Base-by-base conservation (phyloP, 1,139 yeast genomes). In the Pichia sp. region DNA sequence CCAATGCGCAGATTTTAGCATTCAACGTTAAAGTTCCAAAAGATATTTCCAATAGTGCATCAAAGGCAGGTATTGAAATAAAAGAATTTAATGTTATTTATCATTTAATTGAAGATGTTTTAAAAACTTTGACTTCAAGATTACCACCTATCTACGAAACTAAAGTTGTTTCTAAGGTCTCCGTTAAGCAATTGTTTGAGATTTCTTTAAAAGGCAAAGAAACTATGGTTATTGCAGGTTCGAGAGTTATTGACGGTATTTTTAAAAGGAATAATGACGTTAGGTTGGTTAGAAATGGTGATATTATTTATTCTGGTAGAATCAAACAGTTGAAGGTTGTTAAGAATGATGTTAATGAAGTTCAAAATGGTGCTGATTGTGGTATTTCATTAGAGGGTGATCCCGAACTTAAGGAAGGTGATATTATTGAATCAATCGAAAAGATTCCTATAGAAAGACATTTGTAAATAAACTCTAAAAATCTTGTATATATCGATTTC, bases 331-430 rank as follows among this genome's bases (percentile, higher is more conserved):
- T 92, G 64, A 89, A 87, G 64, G 89, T 85, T 53, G 82, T 80
- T 47, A 89, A 87, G 61, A 92, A 87, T 42, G 95, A 86, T 56
- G 85, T 84, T 4, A 57, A 68, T 1, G 94, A 85, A 56, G 86
- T 86, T 8, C 78, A 78, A 48, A 89, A 87, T 66, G 97, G 96
- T 29, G 75, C 76, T 35, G 98, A 92, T 56, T 92, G 97, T 69
- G 98, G 98, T 42, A 62, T 92, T 35, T 68, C 89, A 0, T 81
- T 92, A 56, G 81, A 75, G 2, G 68, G 68, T 43, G 89, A 90
- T 82, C 81, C 80, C 35, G 73, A 80, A 56, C 25, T 59, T 3
- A 26, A 49, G 11, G 78, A 69, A 28, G 97, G 95, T 16, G 98
- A 92, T 65, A 59, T 70, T 3, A 71, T 92, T 31, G 83, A 87